Base-by-base conservation (phyloP, 805 yeast species). In the Myxozyma neglecta region DNA sequence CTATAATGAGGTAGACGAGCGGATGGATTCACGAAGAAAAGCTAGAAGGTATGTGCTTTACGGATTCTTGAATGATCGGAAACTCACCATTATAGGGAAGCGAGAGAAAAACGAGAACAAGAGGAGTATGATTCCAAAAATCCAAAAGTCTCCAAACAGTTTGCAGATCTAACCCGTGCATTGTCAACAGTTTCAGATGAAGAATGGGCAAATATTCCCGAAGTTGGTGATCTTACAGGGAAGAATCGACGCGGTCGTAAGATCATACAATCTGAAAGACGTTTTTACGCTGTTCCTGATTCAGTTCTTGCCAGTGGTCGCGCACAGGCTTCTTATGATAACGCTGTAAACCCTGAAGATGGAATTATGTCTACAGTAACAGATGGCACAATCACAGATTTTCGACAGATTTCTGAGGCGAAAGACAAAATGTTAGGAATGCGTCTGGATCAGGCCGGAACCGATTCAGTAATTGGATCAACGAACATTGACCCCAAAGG, bases 261-360 rank as follows among this genome's bases (percentile, higher is more conserved):
- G 48, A 79, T 85, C 57, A 81, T 83, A 51, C 67, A 63, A 46
- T 80, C 78, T 67, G 83, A 83, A 60, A 85, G 86, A 65, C 76
- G 97, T 62, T 83, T 82, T 46, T 93, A 90, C 71, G 90, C 96
- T 9, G 89, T 88, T 1, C 94, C 97, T 0, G 97, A 93, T 72
- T 71, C 84, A 1, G 73, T 90, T 6, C 68, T 88, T 1, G 75
- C 81, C 0, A 76, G 76, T 0, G 61, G 78, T 20, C 70, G 73
- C 13, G 61, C 58, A 13, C 62, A 67, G 34, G 74, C 71, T 8
- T 70, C 73, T n/a, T 53, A 70, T 10, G 77, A 73, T 14, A 73
- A 77, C 3, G 76, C 79, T 2, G 73, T 67, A 52, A 56, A 64
- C 3, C 71, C 65, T 4, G 70, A 61, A 11, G 71, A 68, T 4